Evolutionary conservation across 768 basidiomycete genomes (phyloP), one percentile per base, ranked within the genome.

Genomic region (Amyloporia xantha): DNA sequence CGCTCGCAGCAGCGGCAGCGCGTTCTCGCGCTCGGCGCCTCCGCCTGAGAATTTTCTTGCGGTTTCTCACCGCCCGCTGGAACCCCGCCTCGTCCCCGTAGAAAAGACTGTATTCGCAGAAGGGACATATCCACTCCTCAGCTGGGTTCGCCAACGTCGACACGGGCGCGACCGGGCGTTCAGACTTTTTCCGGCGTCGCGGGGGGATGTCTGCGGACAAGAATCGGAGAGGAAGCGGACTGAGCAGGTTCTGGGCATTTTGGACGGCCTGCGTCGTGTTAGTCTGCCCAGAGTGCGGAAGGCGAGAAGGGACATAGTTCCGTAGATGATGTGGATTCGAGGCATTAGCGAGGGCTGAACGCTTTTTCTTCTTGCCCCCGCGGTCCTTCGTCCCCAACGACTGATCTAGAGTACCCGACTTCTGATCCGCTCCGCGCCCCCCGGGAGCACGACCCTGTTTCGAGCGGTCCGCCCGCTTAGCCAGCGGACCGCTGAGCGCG

Each of bases 111-210:
- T 92, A 94, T 68, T 98, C 95, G 71, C 95, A 98, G 59, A 86
- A 88, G 53, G 86, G 79, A 63, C 95, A 98, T 50, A 97, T 84
- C 85, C 90, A 96, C 64, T 97, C 95, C 20, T 96, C 91, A 27
- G 68, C 74, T 5, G 82, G 80, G 50, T 79, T 75, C 20, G 73
- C 74, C 46, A 82, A 64, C 51, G 66, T 64, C 23, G 67, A 19
- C 20, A 59, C 57, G 21, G 66, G 49, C 27, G 65, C 52, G 56
- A 64, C 54, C 5, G 52, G 44, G 17, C 49, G 43, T 52, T 45
- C 49, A 33, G 49, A 48, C 54, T 60, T 57, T 43, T 63, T 60
- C 39, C 64, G 59, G 48, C 69, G 65, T 26, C 66, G 74, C 35
- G 76, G 71, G 13, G 84, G 79, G 37, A 89, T 72, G 53, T 85